Percentiles rank a stretch among this genome's conserved stretches.
phyloP scores from a whole-genome alignment of 2,329 filamentous ascomycete genomes.

The Colletotrichum trifolii region DNA sequence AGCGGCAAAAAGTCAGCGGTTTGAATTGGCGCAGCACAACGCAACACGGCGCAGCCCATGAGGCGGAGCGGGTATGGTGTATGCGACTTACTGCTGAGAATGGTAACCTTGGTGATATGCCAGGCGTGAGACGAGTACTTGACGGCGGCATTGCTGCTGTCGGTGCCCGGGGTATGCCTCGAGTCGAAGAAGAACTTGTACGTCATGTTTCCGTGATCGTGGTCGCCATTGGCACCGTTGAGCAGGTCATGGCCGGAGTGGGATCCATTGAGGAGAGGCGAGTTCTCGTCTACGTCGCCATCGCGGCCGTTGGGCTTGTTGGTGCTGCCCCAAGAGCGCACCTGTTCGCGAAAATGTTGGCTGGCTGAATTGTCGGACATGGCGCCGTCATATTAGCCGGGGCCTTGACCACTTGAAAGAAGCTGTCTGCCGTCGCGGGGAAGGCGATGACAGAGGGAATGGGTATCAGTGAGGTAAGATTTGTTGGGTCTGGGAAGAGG shows the following conservation, averaged over 20 bases:
- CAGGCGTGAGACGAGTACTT: constrained; percentile 60
- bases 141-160: constrained; percentile 59
- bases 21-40: neutral
- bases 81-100: constrained; percentile 66
- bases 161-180: constrained; percentile 62
- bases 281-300: constrained; percentile 48
- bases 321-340: constrained; percentile 40
- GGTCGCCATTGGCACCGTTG: constrained; percentile 35
- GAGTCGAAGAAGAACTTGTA: constrained; percentile 61
- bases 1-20: too few relatives aligned
- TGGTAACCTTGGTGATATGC: constrained; percentile 67
- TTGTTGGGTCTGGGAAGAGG: constrained; percentile 2
- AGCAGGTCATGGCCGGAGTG: constrained; percentile 34
- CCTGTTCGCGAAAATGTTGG: constrained; percentile 42
- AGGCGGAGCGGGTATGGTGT: neutral
- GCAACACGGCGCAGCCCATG: neutral
- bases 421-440: constrained; percentile 20
- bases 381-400: constrained; percentile 46
- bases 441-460: constrained; percentile 5
- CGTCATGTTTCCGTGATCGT: constrained; percentile 40
- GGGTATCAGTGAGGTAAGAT: neutral
- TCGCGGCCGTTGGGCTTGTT: constrained; percentile 38
- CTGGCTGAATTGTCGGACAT: constrained; percentile 45
- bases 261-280: constrained; percentile 56
- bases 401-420: constrained; percentile 13